Percentiles rank a stretch among this genome's conserved stretches.
Conservation (phyloP, 495 filamentous ascomycete species). For the Lasiosphaeria ovina region DNA sequence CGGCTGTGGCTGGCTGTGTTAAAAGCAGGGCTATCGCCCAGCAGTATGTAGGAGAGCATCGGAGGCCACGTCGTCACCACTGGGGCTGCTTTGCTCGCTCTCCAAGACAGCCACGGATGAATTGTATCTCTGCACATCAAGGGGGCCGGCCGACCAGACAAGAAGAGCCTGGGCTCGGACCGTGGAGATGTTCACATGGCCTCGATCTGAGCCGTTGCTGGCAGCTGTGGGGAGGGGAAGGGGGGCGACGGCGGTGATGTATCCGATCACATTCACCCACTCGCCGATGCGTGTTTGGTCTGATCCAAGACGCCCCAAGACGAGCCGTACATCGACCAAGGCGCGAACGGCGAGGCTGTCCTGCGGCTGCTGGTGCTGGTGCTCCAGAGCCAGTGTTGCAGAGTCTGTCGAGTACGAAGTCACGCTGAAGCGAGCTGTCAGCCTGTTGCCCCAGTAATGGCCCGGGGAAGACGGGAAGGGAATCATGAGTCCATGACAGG, state of each 20-base stretch:
- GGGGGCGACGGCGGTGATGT: constrained; percentile 49
- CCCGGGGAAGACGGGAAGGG: too few species aligned
- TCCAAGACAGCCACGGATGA: constrained; percentile 27
- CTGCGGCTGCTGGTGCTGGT: constrained; percentile 62
- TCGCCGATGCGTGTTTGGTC: constrained; percentile 71
- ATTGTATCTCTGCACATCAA: constrained; percentile 66
- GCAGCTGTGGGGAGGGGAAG: constrained; percentile 16
- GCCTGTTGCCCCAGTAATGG: background rate
- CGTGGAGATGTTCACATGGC: background rate
- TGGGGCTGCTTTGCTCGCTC: constrained; percentile 1
- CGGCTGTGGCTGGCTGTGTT: background rate
- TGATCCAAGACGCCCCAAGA: constrained; percentile 62
- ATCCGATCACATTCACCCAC: constrained; percentile 90
- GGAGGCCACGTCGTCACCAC: background rate
- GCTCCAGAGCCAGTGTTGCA: constrained; percentile 63
- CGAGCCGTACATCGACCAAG: constrained; percentile 65
- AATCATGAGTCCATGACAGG: too few species aligned
- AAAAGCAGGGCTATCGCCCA: background rate
- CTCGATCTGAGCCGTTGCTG: constrained; percentile 3
- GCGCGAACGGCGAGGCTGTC: constrained; percentile 40
- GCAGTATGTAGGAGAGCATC: constrained; percentile 3
- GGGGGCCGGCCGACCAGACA: constrained; percentile 61
- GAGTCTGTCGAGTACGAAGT: constrained; percentile 59
- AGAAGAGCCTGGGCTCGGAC: constrained; percentile 62
- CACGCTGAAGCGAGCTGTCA: constrained; percentile 55